These are phyloP conservation scores for Sugiyamaella sp. DNA, from an alignment of 1,139 yeast species.

Conservation along the genomic window DNA sequence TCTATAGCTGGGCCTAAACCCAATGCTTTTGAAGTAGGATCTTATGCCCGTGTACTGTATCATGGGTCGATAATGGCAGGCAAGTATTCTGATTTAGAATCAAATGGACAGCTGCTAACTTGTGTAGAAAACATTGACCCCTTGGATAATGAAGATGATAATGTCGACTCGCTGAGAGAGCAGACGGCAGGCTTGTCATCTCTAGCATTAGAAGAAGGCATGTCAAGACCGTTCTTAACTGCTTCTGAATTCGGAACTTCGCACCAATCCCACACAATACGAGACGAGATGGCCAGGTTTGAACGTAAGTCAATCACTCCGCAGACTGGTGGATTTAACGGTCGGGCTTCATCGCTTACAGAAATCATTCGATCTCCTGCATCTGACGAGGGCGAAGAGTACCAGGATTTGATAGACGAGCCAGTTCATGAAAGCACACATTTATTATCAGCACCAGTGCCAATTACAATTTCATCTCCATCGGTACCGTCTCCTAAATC, in stretches of 20 bases:
- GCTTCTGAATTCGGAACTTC: slow-evolving; percentile 6
- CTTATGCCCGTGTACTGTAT: slow-evolving; percentile 18
- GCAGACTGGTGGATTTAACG: slow-evolving; percentile 1
- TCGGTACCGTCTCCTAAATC: background rate
- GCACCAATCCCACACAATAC: slow-evolving; percentile 8
- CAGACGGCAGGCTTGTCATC: slow-evolving; percentile 66
- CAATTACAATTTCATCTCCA: background rate
- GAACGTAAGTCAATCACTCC: slow-evolving; percentile 13
- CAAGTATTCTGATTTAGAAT: slow-evolving; percentile 3
- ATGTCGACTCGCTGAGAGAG: slow-evolving; percentile 53
- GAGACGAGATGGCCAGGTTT: slow-evolving; percentile 22
- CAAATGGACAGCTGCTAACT: background rate
- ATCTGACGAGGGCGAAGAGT: too few species aligned
- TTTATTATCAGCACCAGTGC: slow-evolving; percentile 7
- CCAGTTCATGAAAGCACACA: slow-evolving; percentile 15
- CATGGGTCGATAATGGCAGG: slow-evolving; percentile 18
- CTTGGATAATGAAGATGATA: slow-evolving; percentile 11
- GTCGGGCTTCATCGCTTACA: slow-evolving; percentile 13
- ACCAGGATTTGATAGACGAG: background rate
- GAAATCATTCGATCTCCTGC: slow-evolving; percentile 16
- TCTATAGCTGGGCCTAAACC: slow-evolving; percentile 1
- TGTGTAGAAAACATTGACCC: slow-evolving; percentile 1
- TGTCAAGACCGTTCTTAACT: slow-evolving; percentile 23
- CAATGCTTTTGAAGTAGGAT: slow-evolving; percentile 17
- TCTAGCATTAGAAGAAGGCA: slow-evolving; percentile 54